Percentiles rank a stretch among this genome's conserved stretches.
These are phyloP conservation scores for Pseudogymnoascus sp. DNA, from an alignment of 2,329 filamentous ascomycete genomes.

Conservation along the genomic window DNA sequence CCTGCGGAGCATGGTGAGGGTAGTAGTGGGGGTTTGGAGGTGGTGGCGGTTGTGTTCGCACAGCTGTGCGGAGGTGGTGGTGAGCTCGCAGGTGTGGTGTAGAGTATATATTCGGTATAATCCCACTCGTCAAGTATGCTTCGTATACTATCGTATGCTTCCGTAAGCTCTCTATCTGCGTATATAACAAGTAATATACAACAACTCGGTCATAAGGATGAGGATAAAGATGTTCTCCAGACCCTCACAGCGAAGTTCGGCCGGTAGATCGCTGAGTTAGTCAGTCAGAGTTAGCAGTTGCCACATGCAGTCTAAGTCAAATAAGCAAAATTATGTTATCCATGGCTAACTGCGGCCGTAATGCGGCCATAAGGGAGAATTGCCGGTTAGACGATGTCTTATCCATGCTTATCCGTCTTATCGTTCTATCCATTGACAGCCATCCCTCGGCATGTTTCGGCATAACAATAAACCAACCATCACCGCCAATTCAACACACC, in stretches of 20 bases:
- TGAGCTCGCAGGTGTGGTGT: background rate
- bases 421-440: background rate
- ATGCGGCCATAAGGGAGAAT: background rate
- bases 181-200: conserved; percentile 1
- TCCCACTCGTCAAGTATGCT: background rate
- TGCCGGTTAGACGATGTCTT: background rate
- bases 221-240: background rate
- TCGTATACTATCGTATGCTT: background rate
- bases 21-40: background rate
- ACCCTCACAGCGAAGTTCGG: background rate
- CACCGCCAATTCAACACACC: background rate
- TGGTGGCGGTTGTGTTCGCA: background rate
- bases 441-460: conserved; percentile 5
- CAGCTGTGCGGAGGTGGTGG: background rate
- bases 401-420: background rate
- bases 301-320: background rate
- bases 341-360: background rate
- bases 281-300: conserved; percentile 1
- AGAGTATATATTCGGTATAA: background rate
- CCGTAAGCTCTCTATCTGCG: background rate
- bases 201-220: background rate
- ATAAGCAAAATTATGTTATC: background rate
- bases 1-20: conserved; percentile 28
- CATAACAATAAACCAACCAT: background rate
- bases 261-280: background rate